Base-by-base conservation (phyloP, 257 asterid species). In the Solanum phureja region DNA sequence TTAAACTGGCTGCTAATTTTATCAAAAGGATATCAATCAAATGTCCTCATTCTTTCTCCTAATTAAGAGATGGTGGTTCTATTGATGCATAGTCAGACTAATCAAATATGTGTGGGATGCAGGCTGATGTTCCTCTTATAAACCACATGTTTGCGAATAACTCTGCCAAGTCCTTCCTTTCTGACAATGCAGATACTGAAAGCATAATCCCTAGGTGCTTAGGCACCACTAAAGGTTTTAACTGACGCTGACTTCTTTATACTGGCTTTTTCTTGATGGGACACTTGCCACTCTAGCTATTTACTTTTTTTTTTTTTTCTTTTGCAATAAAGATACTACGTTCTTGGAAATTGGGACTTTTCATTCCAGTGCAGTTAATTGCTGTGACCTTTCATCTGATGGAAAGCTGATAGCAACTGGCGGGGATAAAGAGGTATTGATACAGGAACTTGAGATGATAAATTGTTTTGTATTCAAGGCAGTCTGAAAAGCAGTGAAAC, bases 351-450 rank as follows among this genome's bases (percentile, higher is more conserved):
- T 85, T 23, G 92, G 88, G 18, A 44, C 76, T 71, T 84, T 90
- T 52, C 85, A 29, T 42, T 84, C 89, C 6, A 86, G 62, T 82
- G n/a, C 71, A 42, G 87, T 85, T 68, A 85, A 87, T 83, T 87
- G 83, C 58, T 90, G 90, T 14, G 88, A 85, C 83, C 56, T 90
- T 84, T 90, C 91, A 82, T 81, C 52, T 16, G 88, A 90, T 86
- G 92, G 91, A 82, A 89, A 90, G 86, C 87, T 87, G 62, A 85
- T 90, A 44, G 92, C 92, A 56, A 87, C 83, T 85, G 82, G 87
- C 37, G 90, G 90, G 40, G 87, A 60, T 64, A 86, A 86, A 35
- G 68, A 89, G 91, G 92, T 90, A 73, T 64, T 83, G 7, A 84
- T 75, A 29, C n/a, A 49, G n/a, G 74, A 23, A 14, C 24, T 82